Evolutionary conservation across 2,329 filamentous ascomycete genomes (phyloP).

Genomic region (Mariannaea elegans): DNA sequence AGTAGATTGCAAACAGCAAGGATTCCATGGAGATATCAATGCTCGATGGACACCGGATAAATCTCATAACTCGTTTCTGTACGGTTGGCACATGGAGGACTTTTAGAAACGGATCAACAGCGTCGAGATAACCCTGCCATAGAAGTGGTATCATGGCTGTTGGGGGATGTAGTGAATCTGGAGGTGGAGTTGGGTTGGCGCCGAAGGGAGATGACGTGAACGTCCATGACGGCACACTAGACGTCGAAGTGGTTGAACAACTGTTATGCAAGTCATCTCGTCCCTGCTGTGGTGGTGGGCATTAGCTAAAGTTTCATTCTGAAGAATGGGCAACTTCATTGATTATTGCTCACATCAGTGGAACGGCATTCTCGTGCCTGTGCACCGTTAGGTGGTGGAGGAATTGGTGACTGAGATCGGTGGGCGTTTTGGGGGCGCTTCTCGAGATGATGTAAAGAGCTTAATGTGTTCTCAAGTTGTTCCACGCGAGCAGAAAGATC

Average conservation of each 20-base stretch:
- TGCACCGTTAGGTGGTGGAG: too few relatives aligned
- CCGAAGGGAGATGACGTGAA: background rate
- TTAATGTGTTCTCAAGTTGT: background rate
- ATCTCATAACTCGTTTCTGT: conserved; percentile 9
- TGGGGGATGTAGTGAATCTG: conserved; percentile 5
- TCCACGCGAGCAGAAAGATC: too few relatives aligned
- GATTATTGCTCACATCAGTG: too few relatives aligned
- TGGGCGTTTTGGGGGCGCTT: too few relatives aligned
- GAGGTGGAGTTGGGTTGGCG: background rate
- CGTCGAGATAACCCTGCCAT: conserved; percentile 26
- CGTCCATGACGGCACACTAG: background rate
- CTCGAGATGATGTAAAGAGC: background rate
- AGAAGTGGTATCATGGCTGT: conserved; percentile 4
- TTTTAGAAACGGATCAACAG: conserved; percentile 25
- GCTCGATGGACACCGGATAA: background rate
- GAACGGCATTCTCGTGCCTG: too few relatives aligned
- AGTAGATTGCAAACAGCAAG: conserved; percentile 28
- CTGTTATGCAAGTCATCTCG: background rate
- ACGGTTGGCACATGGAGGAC: conserved; percentile 23
- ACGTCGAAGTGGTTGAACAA: background rate
- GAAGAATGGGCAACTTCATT: too few relatives aligned
- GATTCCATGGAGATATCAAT: conserved; percentile 14
- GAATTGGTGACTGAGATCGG: too few relatives aligned
- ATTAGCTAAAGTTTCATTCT: background rate
- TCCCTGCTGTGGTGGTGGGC: background rate